phyloP scores from a whole-genome alignment of 1,284 basidiomycete species.

The Kwoniella shivajii region DNA sequence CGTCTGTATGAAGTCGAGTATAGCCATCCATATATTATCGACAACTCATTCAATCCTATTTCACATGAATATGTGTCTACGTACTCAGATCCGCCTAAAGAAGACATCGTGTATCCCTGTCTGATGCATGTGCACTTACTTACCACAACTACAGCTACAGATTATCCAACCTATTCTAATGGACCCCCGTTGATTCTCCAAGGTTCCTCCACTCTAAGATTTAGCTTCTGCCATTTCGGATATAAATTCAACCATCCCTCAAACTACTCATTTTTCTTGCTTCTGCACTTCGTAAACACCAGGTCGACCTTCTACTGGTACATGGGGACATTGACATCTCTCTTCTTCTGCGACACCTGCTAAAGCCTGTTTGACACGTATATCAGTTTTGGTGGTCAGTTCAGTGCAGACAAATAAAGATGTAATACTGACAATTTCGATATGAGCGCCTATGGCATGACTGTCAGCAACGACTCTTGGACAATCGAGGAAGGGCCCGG shows the following conservation, averaged over 20 bases:
- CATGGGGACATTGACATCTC: slow-evolving; percentile 48
- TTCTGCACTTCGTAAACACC: slow-evolving; percentile 39
- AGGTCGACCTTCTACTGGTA: slow-evolving; percentile 39
- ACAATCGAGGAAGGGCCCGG: neutral
- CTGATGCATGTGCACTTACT: too few relatives aligned
- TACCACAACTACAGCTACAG: too few relatives aligned
- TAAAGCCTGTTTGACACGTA: slow-evolving; percentile 30
- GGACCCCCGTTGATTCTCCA: too few relatives aligned
- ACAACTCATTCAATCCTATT: too few relatives aligned
- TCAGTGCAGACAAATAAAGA: neutral
- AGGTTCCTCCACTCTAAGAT: too few relatives aligned
- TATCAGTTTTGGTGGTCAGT: neutral
- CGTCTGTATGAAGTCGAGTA: too few relatives aligned
- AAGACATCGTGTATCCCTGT: too few relatives aligned
- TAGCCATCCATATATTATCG: too few relatives aligned
- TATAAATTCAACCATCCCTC: neutral
- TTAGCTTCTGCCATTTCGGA: neutral
- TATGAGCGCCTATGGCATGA: slow-evolving; percentile 45
- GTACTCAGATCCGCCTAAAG: too few relatives aligned
- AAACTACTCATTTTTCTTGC: slow-evolving; percentile 1
- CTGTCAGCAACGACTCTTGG: neutral
- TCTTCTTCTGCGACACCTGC: slow-evolving; percentile 38
- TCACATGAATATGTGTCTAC: too few relatives aligned
- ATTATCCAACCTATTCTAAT: too few relatives aligned
- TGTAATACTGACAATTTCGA: slow-evolving; percentile 41